Percentiles rank a stretch among this genome's conserved stretches.
Conservation (phyloP, 2,329 filamentous ascomycete genomes). For the Cladosporium cucumerinum region DNA sequence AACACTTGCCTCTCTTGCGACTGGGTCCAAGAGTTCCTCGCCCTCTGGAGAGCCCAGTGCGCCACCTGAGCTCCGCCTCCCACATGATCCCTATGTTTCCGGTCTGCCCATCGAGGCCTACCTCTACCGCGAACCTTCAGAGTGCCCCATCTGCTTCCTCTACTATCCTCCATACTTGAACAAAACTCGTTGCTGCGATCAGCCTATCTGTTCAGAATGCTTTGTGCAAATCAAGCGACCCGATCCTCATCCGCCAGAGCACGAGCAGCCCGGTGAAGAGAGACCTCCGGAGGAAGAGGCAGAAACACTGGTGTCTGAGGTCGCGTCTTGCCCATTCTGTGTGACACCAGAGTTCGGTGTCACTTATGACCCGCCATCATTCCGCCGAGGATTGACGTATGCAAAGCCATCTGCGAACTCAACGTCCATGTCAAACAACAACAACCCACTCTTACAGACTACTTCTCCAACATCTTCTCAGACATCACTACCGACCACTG, state of each 20-base stretch:
- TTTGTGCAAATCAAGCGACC: slow-evolving; percentile 97
- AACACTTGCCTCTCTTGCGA: slow-evolving; percentile 78
- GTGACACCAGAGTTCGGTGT: slow-evolving; percentile 93
- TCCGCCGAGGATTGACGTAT: slow-evolving; percentile 77
- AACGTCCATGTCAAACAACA: slow-evolving; percentile 34
- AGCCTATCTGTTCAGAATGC: slow-evolving; percentile 95
- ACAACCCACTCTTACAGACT: slow-evolving; percentile 49
- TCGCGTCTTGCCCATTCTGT: slow-evolving; percentile 90
- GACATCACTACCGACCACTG: slow-evolving; percentile 36
- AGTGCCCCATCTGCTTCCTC: slow-evolving; percentile 95
- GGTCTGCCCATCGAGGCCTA: slow-evolving; percentile 92
- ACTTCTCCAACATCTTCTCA: slow-evolving; percentile 75
- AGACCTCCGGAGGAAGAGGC: slow-evolving; percentile 47
- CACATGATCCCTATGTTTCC: slow-evolving; percentile 83
- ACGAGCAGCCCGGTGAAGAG: slow-evolving; percentile 40
- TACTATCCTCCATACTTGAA: slow-evolving; percentile 95
- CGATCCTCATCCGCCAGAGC: slow-evolving; percentile 83
- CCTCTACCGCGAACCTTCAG: slow-evolving; percentile 82
- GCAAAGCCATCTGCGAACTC: slow-evolving; percentile 37
- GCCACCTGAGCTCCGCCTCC: slow-evolving; percentile 74
- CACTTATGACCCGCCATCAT: slow-evolving; percentile 87
- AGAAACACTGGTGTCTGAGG: slow-evolving; percentile 77
- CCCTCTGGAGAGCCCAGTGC: slow-evolving; percentile 57
- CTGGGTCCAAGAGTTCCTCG: slow-evolving; percentile 62
- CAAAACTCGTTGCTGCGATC: slow-evolving; percentile 89